Evolutionary conservation across 441 rosid genomes (phyloP), one percentile per base, ranked within the genome.

Genomic region (Breynia disticha): DNA sequence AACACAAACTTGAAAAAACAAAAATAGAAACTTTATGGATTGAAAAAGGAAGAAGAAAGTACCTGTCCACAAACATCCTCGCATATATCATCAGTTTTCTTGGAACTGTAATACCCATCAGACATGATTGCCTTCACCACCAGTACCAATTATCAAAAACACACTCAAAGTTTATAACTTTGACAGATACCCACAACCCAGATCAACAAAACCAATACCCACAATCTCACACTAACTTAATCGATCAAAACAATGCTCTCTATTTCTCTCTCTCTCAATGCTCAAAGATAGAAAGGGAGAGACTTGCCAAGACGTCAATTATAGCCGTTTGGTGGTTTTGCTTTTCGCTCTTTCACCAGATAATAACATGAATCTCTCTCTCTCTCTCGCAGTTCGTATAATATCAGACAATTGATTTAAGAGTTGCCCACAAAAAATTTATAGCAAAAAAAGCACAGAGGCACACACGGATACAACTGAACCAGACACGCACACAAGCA

Each of bases 11-110:
- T n/a, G 50, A 46, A 28, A 21, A 11, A n/a, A 46, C 52, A 45
- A 65, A 62, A 72, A 32, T 10, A 5, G 15, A 51, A 63, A 46
- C 11, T 19, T 37, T 12, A 1, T 21, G 22, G 42, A 52, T 51
- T 55, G 35, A n/a, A 22, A 0, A 16, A 17, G 16, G 11, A 19
- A 4, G 16, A 16, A 8, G 56, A 52, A 50, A 48, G 18, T 67
- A 87, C 96, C 91, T 84, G 71, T 57, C 95, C 95, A 63, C 91
- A 84, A 59, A 84, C 89, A 45, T 81, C 72, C 55, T 76, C 82
- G 61, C 86, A 82, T 4, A 82, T 69, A 73, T 75, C 94, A 70
- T 87, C 97, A 46, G 91, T 78, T 69, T 81, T 90, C 84, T 90
- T 90, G 46, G 87, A 90, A 78, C 59, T 82, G 64, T 61, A 79